Evolutionary conservation across 208 protist genomes (phyloP), one percentile per base, ranked within the genome.

Genomic region (Trypanosoma melophagium): DNA sequence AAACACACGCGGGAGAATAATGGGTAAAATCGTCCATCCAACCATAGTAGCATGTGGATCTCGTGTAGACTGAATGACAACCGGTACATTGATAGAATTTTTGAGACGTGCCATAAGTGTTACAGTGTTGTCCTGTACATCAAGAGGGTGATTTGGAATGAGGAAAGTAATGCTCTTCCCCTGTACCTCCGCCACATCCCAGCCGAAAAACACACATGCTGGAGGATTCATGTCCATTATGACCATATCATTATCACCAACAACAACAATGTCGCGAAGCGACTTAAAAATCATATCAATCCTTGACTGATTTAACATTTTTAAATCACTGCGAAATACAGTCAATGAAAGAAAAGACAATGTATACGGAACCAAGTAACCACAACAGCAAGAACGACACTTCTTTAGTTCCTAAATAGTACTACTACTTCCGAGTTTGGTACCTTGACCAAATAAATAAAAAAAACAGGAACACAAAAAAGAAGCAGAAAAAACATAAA

Each of bases 151-250:
- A 13, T 82, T 91, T 2, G 90, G 90, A 21, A 96, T 73, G 8
- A 96, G 83, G 60, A 96, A 96, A 5, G 85, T 92, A 53, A 96
- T 93, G 72, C 90, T 96, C 67, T 96, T 96, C 0, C 90, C 90
- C 38, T 73, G 66, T 42, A 96, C 86, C 49, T 90, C 90, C 8
- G 84, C 79, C 2, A 66, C 76, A 0, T 42, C 68, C 81, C 84
- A 93, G 52, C 90, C 90, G 59, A 93, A 96, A 66, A 96, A 96
- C 24, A 80, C 75, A 31, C 66, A 72, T 0, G 90, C 90, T 8
- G 90, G 55, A 3, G 24, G 53, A 75, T 96, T 96, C 87, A 96
- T 93, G 64, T 92, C 90, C 40, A 83, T 88, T 25, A 96, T 84
- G 2, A 96, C 85, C 83, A 96, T 90, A 60, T 96, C 90, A 66